These are phyloP conservation scores for Neonectria coccinea DNA, from an alignment of 2,329 filamentous ascomycete species.

Conservation along the genomic window DNA sequence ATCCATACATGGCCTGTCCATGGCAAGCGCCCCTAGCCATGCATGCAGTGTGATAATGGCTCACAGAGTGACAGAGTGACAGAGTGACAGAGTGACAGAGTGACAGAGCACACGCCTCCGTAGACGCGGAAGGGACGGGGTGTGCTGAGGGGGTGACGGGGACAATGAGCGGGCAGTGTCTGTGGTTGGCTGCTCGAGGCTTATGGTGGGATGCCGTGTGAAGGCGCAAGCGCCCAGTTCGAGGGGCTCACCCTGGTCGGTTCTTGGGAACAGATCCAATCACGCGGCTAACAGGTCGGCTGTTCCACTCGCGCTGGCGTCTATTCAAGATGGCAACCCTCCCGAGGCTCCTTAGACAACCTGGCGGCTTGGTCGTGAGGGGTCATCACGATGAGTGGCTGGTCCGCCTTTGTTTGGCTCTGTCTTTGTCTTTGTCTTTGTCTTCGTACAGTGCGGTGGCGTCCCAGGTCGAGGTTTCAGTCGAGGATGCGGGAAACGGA, in stretches of 20 bases:
- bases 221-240: slow-evolving; percentile 47
- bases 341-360: slow-evolving; percentile 24
- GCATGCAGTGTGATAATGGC: slow-evolving; percentile 48
- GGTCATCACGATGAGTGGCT: slow-evolving; percentile 28
- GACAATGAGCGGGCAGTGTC: slow-evolving; percentile 22
- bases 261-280: slow-evolving; percentile 41
- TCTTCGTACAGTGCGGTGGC: neutral
- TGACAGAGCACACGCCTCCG: neutral
- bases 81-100: slow-evolving; percentile 7
- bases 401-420: neutral
- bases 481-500: neutral
- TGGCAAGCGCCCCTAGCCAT: slow-evolving; percentile 47
- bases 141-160: slow-evolving; percentile 27
- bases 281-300: slow-evolving; percentile 45
- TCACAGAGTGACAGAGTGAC: slow-evolving; percentile 14
- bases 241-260: slow-evolving; percentile 32
- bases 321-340: slow-evolving; percentile 44
- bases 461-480: neutral
- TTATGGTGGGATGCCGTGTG: slow-evolving; percentile 38
- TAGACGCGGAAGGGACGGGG: slow-evolving; percentile 37
- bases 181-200: slow-evolving; percentile 39
- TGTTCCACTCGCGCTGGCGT: slow-evolving; percentile 46
- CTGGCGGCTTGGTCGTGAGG: slow-evolving; percentile 29
- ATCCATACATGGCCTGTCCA: slow-evolving; percentile 3
- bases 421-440: neutral